Evolutionary conservation across 441 rosid species (phyloP).

Genomic region (Lepidium campestre): DNA sequence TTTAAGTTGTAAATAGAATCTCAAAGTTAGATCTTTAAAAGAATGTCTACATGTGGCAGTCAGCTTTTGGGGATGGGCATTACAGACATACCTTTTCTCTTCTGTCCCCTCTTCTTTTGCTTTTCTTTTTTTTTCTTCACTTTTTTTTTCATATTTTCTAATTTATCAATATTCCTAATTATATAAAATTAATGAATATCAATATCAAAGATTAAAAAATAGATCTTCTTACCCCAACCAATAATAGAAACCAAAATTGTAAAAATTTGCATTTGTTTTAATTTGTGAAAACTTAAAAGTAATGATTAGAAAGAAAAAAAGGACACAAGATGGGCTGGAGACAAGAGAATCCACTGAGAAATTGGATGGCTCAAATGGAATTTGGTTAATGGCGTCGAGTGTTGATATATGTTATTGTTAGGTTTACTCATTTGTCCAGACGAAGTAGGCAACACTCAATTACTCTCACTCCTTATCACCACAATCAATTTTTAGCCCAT

Average conservation of each 20-base stretch:
- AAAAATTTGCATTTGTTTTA: too few relatives aligned
- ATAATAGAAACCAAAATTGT: not conserved
- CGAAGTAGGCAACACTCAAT: slow-evolving; percentile 27
- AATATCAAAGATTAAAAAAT: not conserved
- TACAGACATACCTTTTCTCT: slow-evolving; percentile 28
- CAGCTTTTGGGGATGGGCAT: slow-evolving; percentile 25
- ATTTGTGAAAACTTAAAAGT: not conserved
- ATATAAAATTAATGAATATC: not conserved
- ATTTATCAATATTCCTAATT: not conserved
- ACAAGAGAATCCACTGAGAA: slow-evolving; percentile 28
- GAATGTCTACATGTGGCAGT: slow-evolving; percentile 22
- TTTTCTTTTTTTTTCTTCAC: slow-evolving; percentile 20
- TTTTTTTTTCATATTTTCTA: slow-evolving; percentile 8
- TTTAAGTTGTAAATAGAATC: slow-evolving; percentile 15
- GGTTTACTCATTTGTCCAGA: slow-evolving; percentile 31
- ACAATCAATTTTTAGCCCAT: not conserved
- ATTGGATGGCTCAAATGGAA: slow-evolving; percentile 30
- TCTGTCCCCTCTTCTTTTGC: slow-evolving; percentile 25
- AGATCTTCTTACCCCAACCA: not conserved
- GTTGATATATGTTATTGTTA: slow-evolving; percentile 21
- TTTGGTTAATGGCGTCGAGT: slow-evolving; percentile 27
- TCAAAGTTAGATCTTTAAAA: slow-evolving; percentile 13
- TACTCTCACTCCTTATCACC: not conserved
- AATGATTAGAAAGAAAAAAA: not conserved
- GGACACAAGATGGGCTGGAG: slow-evolving; percentile 33